phyloP scores from a whole-genome alignment of 495 filamentous ascomycete genomes.

The Xylaria longipes region DNA sequence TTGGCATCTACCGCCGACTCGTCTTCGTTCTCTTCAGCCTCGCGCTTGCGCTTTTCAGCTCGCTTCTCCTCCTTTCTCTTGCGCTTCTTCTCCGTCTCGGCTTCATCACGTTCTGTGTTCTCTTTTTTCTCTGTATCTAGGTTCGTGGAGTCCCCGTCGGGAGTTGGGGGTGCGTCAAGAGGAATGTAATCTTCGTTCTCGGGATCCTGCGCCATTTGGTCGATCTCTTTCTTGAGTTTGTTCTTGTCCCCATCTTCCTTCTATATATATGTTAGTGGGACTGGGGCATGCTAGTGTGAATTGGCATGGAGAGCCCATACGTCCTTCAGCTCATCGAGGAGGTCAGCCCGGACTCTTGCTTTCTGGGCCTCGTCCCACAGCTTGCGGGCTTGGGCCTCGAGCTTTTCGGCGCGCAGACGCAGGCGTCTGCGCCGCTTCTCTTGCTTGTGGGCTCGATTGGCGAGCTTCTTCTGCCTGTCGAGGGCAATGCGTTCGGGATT shows the following conservation, averaged over 20 bases:
- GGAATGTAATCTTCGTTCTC: slow-evolving; percentile 32
- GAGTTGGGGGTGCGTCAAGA: slow-evolving; percentile 14
- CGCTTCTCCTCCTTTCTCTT: slow-evolving; percentile 33
- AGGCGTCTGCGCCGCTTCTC: slow-evolving; percentile 42
- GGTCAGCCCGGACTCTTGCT: slow-evolving; percentile 32
- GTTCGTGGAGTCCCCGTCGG: not conserved
- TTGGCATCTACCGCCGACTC: slow-evolving; percentile 15
- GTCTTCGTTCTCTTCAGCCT: slow-evolving; percentile 32
- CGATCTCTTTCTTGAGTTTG: slow-evolving; percentile 28
- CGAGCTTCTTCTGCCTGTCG: slow-evolving; percentile 36
- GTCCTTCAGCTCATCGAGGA: slow-evolving; percentile 28
- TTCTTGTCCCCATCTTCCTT: slow-evolving; percentile 35
- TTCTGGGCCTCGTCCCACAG: slow-evolving; percentile 35
- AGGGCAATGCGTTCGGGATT: slow-evolving; percentile 34
- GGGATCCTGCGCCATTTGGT: slow-evolving; percentile 28
- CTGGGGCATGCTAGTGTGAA: not conserved
- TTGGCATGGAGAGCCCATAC: slow-evolving; percentile 10
- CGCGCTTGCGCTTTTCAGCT: slow-evolving; percentile 38
- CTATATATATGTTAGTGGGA: slow-evolving; percentile 26
- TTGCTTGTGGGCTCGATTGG: slow-evolving; percentile 33
- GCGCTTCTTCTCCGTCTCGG: slow-evolving; percentile 28
- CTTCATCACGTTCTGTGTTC: slow-evolving; percentile 21
- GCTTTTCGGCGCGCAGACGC: slow-evolving; percentile 34
- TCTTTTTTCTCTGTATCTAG: not conserved
- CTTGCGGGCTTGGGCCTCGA: slow-evolving; percentile 33